Conservation (phyloP, 805 yeast genomes). For the Hanseniaspora lachancei region DNA sequence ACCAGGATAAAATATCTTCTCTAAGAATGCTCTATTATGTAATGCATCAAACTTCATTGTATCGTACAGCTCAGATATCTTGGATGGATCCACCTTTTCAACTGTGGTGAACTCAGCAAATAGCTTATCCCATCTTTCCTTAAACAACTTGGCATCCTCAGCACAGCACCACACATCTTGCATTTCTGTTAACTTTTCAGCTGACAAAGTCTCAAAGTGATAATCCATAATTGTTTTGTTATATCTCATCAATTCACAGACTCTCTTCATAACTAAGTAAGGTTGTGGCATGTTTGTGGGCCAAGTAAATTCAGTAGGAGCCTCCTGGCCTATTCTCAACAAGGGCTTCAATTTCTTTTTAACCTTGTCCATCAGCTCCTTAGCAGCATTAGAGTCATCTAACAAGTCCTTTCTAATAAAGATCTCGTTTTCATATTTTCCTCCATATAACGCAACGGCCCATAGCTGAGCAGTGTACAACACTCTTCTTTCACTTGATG, state of each 20-base stretch:
- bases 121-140: conserved; percentile 93
- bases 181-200: conserved; percentile 51
- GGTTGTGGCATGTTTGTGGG: conserved; percentile 98
- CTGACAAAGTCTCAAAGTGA: conserved; percentile 42
- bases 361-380: conserved; percentile 93
- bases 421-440: conserved; percentile 42
- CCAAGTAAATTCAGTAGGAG: conserved; percentile 97
- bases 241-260: conserved; percentile 87
- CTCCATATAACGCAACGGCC: conserved; percentile 61
- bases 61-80: conserved; percentile 90
- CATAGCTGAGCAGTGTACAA: conserved; percentile 83
- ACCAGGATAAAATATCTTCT: conserved; percentile 59
- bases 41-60: conserved; percentile 97
- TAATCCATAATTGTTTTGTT: conserved; percentile 60
- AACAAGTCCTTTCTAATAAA: conserved; percentile 76
- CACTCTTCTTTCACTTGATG: conserved; percentile 91
- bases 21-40: conserved; percentile 82
- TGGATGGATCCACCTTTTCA: conserved; percentile 94
- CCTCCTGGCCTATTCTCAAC: conserved; percentile 87
- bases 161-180: conserved; percentile 91
- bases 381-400: conserved; percentile 97
- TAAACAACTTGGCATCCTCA: conserved; percentile 80
- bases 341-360: conserved; percentile 91
- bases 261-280: conserved; percentile 80
- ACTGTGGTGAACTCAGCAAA: conserved; percentile 83